Evolutionary conservation across 179 eudicot genomes (phyloP).

Genomic region (Camellia oleifera): DNA sequence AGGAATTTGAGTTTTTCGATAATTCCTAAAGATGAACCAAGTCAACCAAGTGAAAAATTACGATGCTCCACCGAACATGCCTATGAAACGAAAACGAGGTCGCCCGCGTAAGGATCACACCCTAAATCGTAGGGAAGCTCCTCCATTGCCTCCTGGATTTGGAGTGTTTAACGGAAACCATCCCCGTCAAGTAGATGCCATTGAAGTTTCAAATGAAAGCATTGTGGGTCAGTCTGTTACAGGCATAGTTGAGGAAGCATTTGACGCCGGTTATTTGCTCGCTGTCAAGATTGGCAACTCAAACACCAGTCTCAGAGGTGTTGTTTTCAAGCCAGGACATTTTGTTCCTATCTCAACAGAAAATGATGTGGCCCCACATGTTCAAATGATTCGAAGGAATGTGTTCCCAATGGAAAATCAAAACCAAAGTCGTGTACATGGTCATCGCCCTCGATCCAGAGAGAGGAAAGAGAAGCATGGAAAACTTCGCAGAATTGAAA

Average conservation of each 20-base stretch:
- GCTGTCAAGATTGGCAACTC: conserved; percentile 75
- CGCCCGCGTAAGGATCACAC: conserved; percentile 80
- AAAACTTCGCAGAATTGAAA: background rate
- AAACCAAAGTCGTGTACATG: conserved; percentile 19
- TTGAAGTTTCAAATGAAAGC: conserved; percentile 29
- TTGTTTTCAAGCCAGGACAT: conserved; percentile 92
- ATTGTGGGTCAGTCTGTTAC: conserved; percentile 71
- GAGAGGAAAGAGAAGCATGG: conserved; percentile 31
- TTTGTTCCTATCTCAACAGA: conserved; percentile 69
- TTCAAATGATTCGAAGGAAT: conserved; percentile 64
- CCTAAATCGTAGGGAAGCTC: conserved; percentile 24
- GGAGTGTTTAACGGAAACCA: conserved; percentile 32
- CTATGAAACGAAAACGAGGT: conserved; percentile 72
- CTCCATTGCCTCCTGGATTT: conserved; percentile 50
- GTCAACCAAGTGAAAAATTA: conserved; percentile 33
- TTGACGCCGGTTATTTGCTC: conserved; percentile 81
- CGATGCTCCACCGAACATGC: conserved; percentile 26
- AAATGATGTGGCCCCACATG: conserved; percentile 84
- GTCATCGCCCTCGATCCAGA: conserved; percentile 38
- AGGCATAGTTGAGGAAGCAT: conserved; percentile 73
- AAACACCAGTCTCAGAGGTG: conserved; percentile 51
- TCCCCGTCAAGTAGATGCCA: conserved; percentile 31
- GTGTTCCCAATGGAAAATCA: conserved; percentile 46
- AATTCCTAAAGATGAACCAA: conserved; percentile 46
- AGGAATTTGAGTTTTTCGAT: background rate